These are phyloP conservation scores for Hortaea werneckii DNA, from an alignment of 2,329 filamentous ascomycete genomes.

Conservation along the genomic window DNA sequence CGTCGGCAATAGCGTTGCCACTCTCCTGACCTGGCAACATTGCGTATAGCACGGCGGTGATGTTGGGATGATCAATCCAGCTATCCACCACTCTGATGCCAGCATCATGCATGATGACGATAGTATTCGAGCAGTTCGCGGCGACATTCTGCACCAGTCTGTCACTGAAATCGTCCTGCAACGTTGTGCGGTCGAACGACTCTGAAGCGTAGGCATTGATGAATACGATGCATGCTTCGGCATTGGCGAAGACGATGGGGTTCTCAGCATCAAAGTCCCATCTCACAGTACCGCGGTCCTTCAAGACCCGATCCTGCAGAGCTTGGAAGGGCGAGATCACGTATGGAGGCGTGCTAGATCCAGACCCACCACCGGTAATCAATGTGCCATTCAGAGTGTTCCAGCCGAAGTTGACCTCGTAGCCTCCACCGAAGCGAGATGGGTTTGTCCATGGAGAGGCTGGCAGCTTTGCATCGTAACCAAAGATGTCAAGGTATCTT, in stretches of 20 bases:
- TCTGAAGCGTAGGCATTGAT: constrained; percentile 22
- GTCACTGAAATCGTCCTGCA: constrained; percentile 17
- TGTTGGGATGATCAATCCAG: constrained; percentile 22
- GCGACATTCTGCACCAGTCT: constrained; percentile 19
- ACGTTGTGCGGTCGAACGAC: constrained; percentile 15
- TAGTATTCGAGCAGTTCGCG: constrained; percentile 38
- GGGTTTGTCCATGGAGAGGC: background rate
- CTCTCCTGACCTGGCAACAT: constrained; percentile 22
- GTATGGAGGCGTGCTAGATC: constrained; percentile 52
- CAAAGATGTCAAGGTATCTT: constrained; percentile 4
- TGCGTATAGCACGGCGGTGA: constrained; percentile 23
- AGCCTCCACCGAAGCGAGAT: constrained; percentile 37
- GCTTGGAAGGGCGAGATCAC: background rate
- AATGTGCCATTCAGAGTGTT: constrained; percentile 1
- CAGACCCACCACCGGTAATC: constrained; percentile 78
- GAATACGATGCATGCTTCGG: constrained; percentile 24
- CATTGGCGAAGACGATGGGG: constrained; percentile 9
- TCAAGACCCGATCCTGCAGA: background rate
- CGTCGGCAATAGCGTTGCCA: constrained; percentile 17
- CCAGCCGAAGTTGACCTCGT: constrained; percentile 58
- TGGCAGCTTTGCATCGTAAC: constrained; percentile 25
- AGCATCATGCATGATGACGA: constrained; percentile 38
- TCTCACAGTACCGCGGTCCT: background rate
- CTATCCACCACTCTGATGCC: constrained; percentile 25
- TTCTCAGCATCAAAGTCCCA: constrained; percentile 9